A percentile compares a stretch with the other conserved stretches of the same genome.
Conservation (phyloP, 441 rosid genomes). For the Populus hybrid region DNA sequence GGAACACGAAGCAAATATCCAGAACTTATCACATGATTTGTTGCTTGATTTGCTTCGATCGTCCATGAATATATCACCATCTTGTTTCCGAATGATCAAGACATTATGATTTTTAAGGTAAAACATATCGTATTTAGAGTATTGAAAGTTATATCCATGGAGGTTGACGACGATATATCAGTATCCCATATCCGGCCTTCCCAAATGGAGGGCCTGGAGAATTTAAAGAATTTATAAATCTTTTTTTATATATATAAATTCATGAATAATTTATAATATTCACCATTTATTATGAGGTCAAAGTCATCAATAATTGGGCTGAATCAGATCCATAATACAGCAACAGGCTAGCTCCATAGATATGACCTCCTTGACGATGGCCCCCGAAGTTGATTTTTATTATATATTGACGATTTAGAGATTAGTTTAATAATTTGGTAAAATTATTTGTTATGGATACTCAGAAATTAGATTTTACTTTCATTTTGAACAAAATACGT, state of each 20-base stretch:
- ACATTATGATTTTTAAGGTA: not conserved
- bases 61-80: not conserved
- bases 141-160: not conserved
- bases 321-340: not conserved
- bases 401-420: not conserved
- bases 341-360: not conserved
- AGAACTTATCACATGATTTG: slow-evolving; percentile 10
- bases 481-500: too few relatives aligned
- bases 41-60: not conserved
- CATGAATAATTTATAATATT: not conserved
- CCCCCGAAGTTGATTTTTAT: not conserved
- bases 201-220: not conserved
- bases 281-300: not conserved
- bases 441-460: not conserved
- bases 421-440: not conserved
- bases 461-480: not conserved
- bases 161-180: not conserved
- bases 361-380: not conserved
- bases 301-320: slow-evolving; percentile 1
- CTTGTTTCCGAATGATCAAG: not conserved
- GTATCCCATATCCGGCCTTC: not conserved
- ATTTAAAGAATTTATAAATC: too few relatives aligned
- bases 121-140: not conserved
- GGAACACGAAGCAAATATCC: slow-evolving; percentile 10
- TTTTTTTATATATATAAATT: not conserved